These are phyloP conservation scores for Dryas integrifolia DNA, from an alignment of 331 rosid genomes.

Conservation along the genomic window DNA sequence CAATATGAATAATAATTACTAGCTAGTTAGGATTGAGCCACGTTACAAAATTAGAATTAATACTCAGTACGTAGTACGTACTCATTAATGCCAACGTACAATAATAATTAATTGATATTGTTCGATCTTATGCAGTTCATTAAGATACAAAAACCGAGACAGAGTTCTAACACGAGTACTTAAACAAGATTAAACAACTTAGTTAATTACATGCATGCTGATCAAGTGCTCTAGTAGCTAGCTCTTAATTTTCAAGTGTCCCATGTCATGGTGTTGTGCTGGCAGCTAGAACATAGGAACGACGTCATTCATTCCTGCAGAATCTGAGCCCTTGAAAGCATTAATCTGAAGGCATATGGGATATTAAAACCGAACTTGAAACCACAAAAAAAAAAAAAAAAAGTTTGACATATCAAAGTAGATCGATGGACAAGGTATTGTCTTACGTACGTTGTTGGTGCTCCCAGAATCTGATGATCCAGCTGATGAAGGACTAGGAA, in stretches of 20 bases:
- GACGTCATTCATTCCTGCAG: slow-evolving; percentile 43
- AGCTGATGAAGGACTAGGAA: slow-evolving; percentile 64
- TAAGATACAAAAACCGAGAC: not conserved
- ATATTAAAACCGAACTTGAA: not conserved
- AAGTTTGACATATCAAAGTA: too few relatives aligned
- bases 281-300: slow-evolving; percentile 1
- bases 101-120: too few relatives aligned
- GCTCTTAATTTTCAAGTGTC: not conserved
- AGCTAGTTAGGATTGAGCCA: too few relatives aligned
- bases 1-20: too few relatives aligned
- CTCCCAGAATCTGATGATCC: slow-evolving; percentile 56
- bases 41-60: not conserved
- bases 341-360: not conserved
- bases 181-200: not conserved
- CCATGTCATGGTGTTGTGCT: slow-evolving; percentile 1
- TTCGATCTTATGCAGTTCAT: not conserved
- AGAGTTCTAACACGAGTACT: not conserved
- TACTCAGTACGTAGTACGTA: not conserved
- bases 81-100: not conserved
- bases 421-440: not conserved
- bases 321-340: slow-evolving; percentile 11
- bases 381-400: not conserved
- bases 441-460: slow-evolving; percentile 45
- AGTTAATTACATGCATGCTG: too few relatives aligned
- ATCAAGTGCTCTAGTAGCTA: too few relatives aligned